Percentiles rank a stretch among this genome's conserved stretches.
phyloP scores from a whole-genome alignment of 2,329 filamentous ascomycete genomes.

The Pseudohalonectria lignicola region DNA sequence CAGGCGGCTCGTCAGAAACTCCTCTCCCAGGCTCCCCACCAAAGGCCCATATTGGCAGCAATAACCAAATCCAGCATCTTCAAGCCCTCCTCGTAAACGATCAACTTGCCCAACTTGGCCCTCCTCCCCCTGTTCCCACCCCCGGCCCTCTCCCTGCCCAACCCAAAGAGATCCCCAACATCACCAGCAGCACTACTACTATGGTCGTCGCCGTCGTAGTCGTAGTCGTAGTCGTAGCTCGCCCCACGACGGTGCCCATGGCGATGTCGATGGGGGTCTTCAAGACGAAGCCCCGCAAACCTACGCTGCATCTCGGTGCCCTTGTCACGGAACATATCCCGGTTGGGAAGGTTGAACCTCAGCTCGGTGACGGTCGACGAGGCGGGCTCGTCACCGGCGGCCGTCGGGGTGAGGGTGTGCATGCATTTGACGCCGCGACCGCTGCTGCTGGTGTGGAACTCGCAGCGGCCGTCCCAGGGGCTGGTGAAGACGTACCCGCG shows the following conservation, averaged over 20 bases:
- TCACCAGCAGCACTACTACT: not conserved
- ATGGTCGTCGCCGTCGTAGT: constrained; percentile 27
- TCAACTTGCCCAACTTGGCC: constrained; percentile 88
- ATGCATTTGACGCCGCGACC: constrained; percentile 67
- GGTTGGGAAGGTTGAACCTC: constrained; percentile 73
- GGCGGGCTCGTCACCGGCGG: constrained; percentile 16
- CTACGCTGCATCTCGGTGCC: constrained; percentile 15
- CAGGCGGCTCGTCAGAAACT: constrained; percentile 21
- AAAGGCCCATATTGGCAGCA: constrained; percentile 82
- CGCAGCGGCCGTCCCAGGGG: constrained; percentile 80
- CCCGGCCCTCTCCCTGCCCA: constrained; percentile 75
- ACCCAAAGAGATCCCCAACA: constrained; percentile 32
- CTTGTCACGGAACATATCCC: constrained; percentile 28
- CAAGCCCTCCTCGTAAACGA: constrained; percentile 77
- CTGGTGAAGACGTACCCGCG: constrained; percentile 69
- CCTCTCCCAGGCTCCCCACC: constrained; percentile 80
- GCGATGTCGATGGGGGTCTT: too few relatives aligned
- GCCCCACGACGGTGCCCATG: not conserved
- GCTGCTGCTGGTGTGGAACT: constrained; percentile 68
- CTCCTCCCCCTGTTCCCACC: constrained; percentile 77
- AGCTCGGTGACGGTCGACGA: constrained; percentile 62
- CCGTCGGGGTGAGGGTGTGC: constrained; percentile 44
- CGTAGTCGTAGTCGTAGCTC: constrained; percentile 18
- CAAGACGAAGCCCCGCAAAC: constrained; percentile 28
- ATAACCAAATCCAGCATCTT: constrained; percentile 95